Evolutionary conservation across 768 basidiomycete species (phyloP), one percentile per base, ranked within the genome.

Genomic region (Guyanaporus albipodus): DNA sequence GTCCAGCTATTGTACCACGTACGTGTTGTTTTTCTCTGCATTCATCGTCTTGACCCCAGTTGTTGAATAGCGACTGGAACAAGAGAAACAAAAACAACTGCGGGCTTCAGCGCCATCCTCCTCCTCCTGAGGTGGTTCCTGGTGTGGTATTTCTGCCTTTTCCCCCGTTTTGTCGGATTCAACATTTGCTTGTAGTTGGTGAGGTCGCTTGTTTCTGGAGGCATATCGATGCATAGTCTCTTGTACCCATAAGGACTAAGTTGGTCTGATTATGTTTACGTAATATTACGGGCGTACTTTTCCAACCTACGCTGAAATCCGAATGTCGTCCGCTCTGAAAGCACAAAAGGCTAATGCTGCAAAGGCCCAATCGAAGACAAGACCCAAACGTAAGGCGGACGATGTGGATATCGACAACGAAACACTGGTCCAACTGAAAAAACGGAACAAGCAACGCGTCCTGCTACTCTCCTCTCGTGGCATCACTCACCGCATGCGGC

Each of bases 391-490:
- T 50, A 87, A 85, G 61, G 73, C 76, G 28, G 82, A 80, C 46
- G 78, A 75, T 7, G 72, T 79, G 55, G 81, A 82, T 48, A 76
- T 73, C 63, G 79, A 87, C 17, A 70, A 75, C 10, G 75, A 74
- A 31, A 69, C 62, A 21, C 50, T 61, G 5, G 56, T 61, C 28
- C 61, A 56, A 7, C 62, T 71, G 14, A 82, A 78, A 61, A 82
- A 80, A 70, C 83, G 81, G 67, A 94, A 97, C 73, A 96, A 92
- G 77, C 95, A 99, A 73, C 82, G 94, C 52, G 94, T 97, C 6
- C 73, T 99, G 43, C 65, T 98, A 58, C 80, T 97, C 40, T 91
- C 88, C 33, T 98, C 95, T 40, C 77, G 96, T 47, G 96, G 96
- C 42, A 79, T 97, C 45, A 97, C 92, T 17, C 88, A 94, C 67